These are phyloP conservation scores for Recurvomyces mirabilis DNA, from an alignment of 495 filamentous ascomycete genomes.

Conservation along the genomic window DNA sequence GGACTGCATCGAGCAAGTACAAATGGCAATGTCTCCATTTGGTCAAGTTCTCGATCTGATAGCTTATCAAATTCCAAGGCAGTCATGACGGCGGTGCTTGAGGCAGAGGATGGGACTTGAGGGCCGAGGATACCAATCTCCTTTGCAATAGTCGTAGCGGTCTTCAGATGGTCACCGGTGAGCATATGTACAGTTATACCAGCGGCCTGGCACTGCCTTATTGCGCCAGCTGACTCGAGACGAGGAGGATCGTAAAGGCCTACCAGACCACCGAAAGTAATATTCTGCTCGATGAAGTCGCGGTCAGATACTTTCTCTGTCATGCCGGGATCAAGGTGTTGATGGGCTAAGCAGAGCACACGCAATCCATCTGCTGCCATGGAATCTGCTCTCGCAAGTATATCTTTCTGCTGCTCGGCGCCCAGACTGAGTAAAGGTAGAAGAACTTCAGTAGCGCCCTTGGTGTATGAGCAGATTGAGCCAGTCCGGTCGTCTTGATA, in stretches of 20 bases:
- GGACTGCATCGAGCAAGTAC: slow-evolving; percentile 62
- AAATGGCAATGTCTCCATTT: slow-evolving; percentile 50
- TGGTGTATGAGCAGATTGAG: slow-evolving; percentile 39
- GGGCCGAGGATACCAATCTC: slow-evolving; percentile 39
- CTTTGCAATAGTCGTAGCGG: slow-evolving; percentile 47
- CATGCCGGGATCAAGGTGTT: slow-evolving; percentile 24
- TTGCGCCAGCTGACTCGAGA: slow-evolving; percentile 47
- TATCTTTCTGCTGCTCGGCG: slow-evolving; percentile 27
- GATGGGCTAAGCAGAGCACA: slow-evolving; percentile 44
- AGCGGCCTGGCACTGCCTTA: slow-evolving; percentile 42
- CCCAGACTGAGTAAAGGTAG: slow-evolving; percentile 36
- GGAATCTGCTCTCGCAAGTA: slow-evolving; percentile 36
- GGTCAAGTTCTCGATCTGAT: slow-evolving; percentile 46
- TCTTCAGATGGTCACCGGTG: slow-evolving; percentile 49
- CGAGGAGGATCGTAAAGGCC: slow-evolving; percentile 65
- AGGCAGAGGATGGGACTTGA: slow-evolving; percentile 28
- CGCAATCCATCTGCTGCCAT: slow-evolving; percentile 47
- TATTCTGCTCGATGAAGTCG: slow-evolving; percentile 43
- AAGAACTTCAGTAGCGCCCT: slow-evolving; percentile 47
- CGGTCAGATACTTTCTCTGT: slow-evolving; percentile 28
- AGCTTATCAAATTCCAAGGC: slow-evolving; percentile 49
- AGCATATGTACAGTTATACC: slow-evolving; percentile 52
- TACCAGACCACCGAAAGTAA: slow-evolving; percentile 53
- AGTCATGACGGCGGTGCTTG: slow-evolving; percentile 37
- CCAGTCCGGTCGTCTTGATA: slow-evolving; percentile 32